Base-by-base conservation (phyloP, 148 eudicot genomes). In the Nyssa sinensis region DNA sequence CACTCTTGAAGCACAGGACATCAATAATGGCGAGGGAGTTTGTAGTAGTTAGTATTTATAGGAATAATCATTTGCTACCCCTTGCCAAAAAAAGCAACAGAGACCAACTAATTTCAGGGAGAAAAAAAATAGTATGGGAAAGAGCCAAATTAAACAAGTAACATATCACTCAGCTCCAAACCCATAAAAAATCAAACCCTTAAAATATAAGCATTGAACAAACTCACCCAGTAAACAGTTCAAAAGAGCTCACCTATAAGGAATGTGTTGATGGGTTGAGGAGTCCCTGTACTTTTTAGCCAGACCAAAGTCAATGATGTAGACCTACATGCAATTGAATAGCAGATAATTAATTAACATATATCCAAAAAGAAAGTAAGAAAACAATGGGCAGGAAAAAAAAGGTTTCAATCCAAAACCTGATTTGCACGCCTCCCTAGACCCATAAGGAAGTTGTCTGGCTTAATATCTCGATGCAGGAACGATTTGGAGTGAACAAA, bases 361-460 rank as follows among this genome's bases (percentile, higher is more conserved):
- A 63, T 31, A 16, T 41, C 27, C 12, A 57, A 62, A 14, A 63
- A 17, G 70, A 65, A 75, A 27, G 17, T 5, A 71, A 13, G 28
- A 33, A 34, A n/a, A 12, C 29, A 19, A 10, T 2, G 24, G 5
- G 44, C 9, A 1, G 8, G 5, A 60, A 34, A 63, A 58, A 63
- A 55, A 35, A 44, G 39, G 33, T 57, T 66, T 49, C 53, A 29
- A 72, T 69, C 30, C 28, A 62, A 67, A 63, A 93, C 98, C 97
- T 95, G 98, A 85, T 92, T 95, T 80, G 97, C 97, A 69, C 98
- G 98, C 66, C 98, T 83, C 49, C 97, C 97, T 87, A 95, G 86
- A 53, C 98, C 98, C 97, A 95, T 95, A 66, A 95, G 98, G 80
- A 95, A 95, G 78, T 95, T 95, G 83, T 95, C 98, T 63, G 98